These are phyloP conservation scores for Porcisia deanei DNA, from an alignment of 208 protist genomes.

Conservation along the genomic window DNA sequence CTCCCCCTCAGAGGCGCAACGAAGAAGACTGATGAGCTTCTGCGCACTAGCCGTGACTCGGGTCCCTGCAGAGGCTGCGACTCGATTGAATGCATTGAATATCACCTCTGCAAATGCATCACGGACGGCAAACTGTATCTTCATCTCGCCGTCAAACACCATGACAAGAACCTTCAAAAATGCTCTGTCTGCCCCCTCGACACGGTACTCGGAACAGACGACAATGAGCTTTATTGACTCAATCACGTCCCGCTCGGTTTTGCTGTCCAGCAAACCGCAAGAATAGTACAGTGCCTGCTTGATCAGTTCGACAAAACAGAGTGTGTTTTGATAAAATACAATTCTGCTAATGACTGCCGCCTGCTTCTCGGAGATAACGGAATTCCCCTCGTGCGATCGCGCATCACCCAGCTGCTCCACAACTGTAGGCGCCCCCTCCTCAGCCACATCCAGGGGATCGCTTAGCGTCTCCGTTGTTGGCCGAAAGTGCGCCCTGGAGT, in stretches of 20 bases:
- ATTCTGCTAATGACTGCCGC: constrained; percentile 54
- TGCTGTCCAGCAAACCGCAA: constrained; percentile 72
- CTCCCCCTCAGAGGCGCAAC: constrained; percentile 78
- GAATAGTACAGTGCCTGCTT: constrained; percentile 68
- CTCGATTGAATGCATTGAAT: constrained; percentile 70
- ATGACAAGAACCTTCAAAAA: constrained; percentile 85
- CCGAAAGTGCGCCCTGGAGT: constrained; percentile 40
- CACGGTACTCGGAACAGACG: constrained; percentile 72
- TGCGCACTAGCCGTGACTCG: constrained; percentile 72
- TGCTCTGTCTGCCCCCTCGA: constrained; percentile 65
- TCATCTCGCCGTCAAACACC: constrained; percentile 87
- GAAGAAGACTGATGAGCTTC: constrained; percentile 74
- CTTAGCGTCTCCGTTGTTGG: constrained; percentile 34
- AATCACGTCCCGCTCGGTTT: constrained; percentile 85
- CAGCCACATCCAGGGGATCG: constrained; percentile 23
- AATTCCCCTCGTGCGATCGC: neutral
- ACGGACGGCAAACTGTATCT: constrained; percentile 88
- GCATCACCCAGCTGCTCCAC: neutral
- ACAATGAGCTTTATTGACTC: constrained; percentile 90
- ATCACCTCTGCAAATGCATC: constrained; percentile 89
- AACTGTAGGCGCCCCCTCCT: constrained; percentile 16
- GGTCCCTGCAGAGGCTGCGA: constrained; percentile 53
- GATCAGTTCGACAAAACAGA: constrained; percentile 71
- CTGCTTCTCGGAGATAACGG: constrained; percentile 54
- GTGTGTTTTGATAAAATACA: constrained; percentile 79